Percentiles rank a stretch among this genome's conserved stretches.
Conservation (phyloP, 2,329 filamentous ascomycete genomes). For the Colletotrichum sp. region DNA sequence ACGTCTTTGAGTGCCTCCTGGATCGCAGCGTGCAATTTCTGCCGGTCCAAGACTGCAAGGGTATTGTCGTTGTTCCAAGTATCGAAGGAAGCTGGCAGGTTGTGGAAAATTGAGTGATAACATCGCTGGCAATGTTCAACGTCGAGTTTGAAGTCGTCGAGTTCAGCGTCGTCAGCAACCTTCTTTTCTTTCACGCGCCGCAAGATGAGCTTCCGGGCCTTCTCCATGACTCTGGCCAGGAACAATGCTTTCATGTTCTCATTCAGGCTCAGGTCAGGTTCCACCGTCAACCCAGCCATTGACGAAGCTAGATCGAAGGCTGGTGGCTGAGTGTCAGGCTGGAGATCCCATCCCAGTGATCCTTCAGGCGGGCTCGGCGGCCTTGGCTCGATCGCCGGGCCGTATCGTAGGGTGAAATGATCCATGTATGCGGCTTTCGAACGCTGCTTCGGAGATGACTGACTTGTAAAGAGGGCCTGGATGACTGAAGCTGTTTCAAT, state of each 20-base stretch:
- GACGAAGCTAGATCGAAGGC: not conserved
- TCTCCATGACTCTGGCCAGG: not conserved
- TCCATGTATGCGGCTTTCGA: not conserved
- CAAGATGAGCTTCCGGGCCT: not conserved
- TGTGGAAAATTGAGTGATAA: not conserved
- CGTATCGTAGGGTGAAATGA: not conserved
- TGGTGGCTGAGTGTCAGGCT: not conserved
- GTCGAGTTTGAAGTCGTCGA: not conserved
- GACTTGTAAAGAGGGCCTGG: not conserved
- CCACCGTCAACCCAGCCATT: not conserved
- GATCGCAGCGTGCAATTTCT: not conserved
- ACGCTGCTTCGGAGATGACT: fast-evolving
- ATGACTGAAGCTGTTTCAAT: not conserved
- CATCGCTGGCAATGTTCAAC: not conserved
- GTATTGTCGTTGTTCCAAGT: not conserved
- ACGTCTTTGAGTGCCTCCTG: not conserved
- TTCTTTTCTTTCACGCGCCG: not conserved
- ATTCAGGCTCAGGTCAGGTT: not conserved
- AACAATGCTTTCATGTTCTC: not conserved
- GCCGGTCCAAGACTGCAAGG: not conserved
- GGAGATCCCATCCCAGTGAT: not conserved
- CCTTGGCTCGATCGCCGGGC: not conserved
- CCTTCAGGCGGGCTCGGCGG: not conserved
- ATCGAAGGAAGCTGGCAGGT: not conserved
- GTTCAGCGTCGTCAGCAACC: not conserved